Evolutionary conservation across 2,329 filamentous ascomycete genomes (phyloP).

Genomic region (Gyromitra esculenta): DNA sequence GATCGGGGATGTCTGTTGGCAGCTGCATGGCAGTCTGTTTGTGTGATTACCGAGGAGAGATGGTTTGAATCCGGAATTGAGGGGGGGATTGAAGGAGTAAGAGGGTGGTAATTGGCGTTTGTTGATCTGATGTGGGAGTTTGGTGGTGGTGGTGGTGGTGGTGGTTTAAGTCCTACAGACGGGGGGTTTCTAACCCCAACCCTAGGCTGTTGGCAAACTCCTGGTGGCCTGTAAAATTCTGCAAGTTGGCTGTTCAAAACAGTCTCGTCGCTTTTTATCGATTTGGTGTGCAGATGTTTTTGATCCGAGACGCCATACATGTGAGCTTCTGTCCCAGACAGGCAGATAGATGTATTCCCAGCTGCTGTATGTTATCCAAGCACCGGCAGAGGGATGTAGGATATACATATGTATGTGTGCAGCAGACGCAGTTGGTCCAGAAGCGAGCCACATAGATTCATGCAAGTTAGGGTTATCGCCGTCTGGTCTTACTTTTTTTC

Average conservation of each 20-base stretch:
- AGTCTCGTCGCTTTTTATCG: too few species aligned
- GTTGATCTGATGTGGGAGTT: not conserved
- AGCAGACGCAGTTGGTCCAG: not conserved
- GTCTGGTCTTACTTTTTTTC: conserved; percentile 14
- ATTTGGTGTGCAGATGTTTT: too few species aligned
- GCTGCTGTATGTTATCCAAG: not conserved
- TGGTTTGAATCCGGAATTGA: not conserved
- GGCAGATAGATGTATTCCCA: not conserved
- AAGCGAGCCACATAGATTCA: conserved; percentile 10
- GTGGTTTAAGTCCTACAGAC: not conserved
- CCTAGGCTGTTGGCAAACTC: not conserved
- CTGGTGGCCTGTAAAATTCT: not conserved
- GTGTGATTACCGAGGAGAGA: not conserved
- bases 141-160: not conserved
- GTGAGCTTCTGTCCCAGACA: too few species aligned
- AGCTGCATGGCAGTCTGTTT: conserved; percentile 29
- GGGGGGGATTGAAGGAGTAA: not conserved
- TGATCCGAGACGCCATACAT: too few species aligned
- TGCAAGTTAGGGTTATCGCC: conserved; percentile 1
- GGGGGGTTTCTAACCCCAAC: not conserved
- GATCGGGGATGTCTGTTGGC: conserved; percentile 23
- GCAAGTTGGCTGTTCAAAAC: not conserved
- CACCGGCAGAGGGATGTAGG: too few species aligned
- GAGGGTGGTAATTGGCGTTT: not conserved
- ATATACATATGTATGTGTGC: too few species aligned